Evolutionary conservation across 345 rosid species (phyloP), one percentile per base, ranked within the genome.

Genomic region (Eucalyptus pumila): DNA sequence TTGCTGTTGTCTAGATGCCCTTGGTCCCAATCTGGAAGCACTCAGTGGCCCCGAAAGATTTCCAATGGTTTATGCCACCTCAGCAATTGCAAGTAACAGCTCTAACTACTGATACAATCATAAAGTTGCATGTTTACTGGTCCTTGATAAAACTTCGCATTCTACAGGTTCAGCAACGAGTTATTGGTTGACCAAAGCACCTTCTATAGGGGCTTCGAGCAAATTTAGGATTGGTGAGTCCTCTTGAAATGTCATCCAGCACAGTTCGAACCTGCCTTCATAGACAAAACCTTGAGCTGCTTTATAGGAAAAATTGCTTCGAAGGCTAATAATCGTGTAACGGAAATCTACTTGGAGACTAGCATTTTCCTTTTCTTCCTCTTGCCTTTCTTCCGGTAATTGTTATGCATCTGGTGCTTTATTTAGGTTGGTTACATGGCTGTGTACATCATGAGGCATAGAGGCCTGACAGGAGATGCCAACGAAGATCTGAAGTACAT

Each of bases 181-280:
- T 91, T 97, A 96, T 87, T 89, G 91, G 92, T 92, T 96, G 87
- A 92, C 93, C 93, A 95, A 94, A 91, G 90, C 92, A 24, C 96
- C 99, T 60, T 93, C 99, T 27, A 96, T 96, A 86, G 99, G 99
- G 89, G 98, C 98, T 65, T 97, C 99, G 99, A 88, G 98, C 98
- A 80, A 94, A 96, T 89, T 95, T 96, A 62, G 99, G 99, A 91
- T 92, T 97, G 87, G 99, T 96, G 89, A 89, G 95, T 92, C 90
- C 48, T 51, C 90, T 67, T 85, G 67, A 87, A 80, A 56, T 87
- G 69, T 76, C 44, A 42, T 86, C 87, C 5, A 27, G 65, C 40
- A 76, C 47, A 40, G 83, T 40, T 76, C 30, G 27, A 76, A 76
- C 58, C 72, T n/a, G 60, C 65, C 52, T 88, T n/a, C 83, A 65